A percentile compares a stretch with the other conserved stretches of the same genome.
Conservation (phyloP, 2,329 filamentous ascomycete species). For the Verticillium tricorpus region DNA sequence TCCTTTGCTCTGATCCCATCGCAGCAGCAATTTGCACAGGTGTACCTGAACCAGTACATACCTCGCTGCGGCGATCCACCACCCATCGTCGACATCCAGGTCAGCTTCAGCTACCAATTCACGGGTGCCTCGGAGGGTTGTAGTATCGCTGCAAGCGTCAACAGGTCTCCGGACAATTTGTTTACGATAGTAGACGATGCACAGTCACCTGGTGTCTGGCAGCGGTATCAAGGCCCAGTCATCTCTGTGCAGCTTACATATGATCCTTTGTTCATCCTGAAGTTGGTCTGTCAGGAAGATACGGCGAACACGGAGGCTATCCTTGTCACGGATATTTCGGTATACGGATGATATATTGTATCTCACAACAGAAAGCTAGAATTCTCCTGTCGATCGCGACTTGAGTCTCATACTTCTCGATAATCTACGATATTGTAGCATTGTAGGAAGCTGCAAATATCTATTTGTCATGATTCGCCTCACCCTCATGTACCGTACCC, state of each 20-base stretch:
- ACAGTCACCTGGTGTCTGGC: constrained; percentile 5
- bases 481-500: no score
- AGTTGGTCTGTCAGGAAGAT: constrained; percentile 5
- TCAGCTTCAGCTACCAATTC: constrained; percentile 8
- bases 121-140: constrained; percentile 7
- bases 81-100: constrained; percentile 5
- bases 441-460: no score
- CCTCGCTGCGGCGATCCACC: constrained; percentile 7
- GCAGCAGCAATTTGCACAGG: constrained; percentile 7
- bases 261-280: constrained; percentile 9
- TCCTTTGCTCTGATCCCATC: constrained; percentile 11
- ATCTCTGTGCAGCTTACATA: constrained; percentile 5
- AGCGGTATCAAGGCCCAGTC: constrained; percentile 4
- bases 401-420: no score
- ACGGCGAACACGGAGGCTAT: neutral
- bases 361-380: no score
- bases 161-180: constrained; percentile 3
- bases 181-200: constrained; percentile 5
- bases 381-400: no score
- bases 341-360: neutral
- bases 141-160: constrained; percentile 6
- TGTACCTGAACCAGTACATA: constrained; percentile 9
- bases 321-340: neutral
- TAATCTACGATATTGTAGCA: no score
- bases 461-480: no score